Evolutionary conservation across 116 monocot species (phyloP), one percentile per base, ranked within the genome.

Genomic region (Zostera marina): DNA sequence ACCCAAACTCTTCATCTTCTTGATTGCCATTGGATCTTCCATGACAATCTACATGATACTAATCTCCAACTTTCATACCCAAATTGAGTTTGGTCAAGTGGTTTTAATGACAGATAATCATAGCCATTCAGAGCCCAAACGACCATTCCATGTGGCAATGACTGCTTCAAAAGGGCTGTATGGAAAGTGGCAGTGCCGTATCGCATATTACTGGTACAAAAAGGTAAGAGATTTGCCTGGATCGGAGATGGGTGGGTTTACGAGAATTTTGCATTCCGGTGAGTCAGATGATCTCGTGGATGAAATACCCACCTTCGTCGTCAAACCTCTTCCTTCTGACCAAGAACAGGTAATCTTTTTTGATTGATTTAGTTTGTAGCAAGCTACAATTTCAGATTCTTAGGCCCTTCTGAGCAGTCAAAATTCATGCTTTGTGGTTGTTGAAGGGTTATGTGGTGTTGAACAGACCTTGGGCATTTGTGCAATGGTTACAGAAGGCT

Each of bases 391-490:
- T 26, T 26, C 26, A 26, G 26, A 26, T 26, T 1, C 26, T 26
- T 26, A 26, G 26, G 26, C 26, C 4, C 26, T 26, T 26, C 26
- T 26, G 44, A 12, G 2, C 9, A 9, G 44, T 41, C 12, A 12
- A 19, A 0, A 2, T 38, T 63, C 39, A 43, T 16, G 0, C 11
- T 24, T 26, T 39, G 26, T 58, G 48, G 26, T 41, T 52, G 32
- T 25, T 22, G 14, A 66, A 99, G 99, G 99, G 91, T 51, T 99
- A 99, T 53, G 61, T 99, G 62, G 99, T 99, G 44, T 68, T 99
- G 56, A 99, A 99, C 66, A 83, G 99, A 63, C 99, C 99, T 22
- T 99, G 99, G 99, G 99, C 99, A 11, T 99, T 99, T 61, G 99
- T 99, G 22, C 99, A 99, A 52, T 99, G 98, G 98, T 77, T 99